A percentile compares a stretch with the other conserved stretches of the same genome.
Conservation (phyloP, 805 yeast genomes). For the Pichia rugopelliculosa region DNA sequence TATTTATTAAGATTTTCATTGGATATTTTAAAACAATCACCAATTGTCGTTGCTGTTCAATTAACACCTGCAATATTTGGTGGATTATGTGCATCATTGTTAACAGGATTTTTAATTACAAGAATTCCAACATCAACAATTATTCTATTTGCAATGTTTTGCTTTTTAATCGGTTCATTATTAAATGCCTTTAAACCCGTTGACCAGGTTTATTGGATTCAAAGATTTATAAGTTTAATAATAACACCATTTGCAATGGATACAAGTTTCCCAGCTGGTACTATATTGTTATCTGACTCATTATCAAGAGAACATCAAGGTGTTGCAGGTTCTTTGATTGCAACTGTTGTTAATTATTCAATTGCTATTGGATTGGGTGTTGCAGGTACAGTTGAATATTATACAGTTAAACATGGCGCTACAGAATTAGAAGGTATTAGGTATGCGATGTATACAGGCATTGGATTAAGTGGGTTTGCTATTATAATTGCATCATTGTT, state of each 20-base stretch:
- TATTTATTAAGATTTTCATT: slow-evolving; percentile 48
- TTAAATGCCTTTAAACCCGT: slow-evolving; percentile 52
- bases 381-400: slow-evolving; percentile 57
- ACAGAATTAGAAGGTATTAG: slow-evolving; percentile 40
- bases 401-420: slow-evolving; percentile 26
- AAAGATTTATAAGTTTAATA: slow-evolving; percentile 48
- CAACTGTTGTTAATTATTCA: slow-evolving; percentile 66
- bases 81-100: slow-evolving; percentile 50
- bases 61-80: slow-evolving; percentile 39
- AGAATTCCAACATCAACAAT: slow-evolving; percentile 43
- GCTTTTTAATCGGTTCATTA: slow-evolving; percentile 47
- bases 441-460: slow-evolving; percentile 51
- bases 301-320: slow-evolving; percentile 65
- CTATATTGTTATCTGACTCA: slow-evolving; percentile 51
- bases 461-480: slow-evolving; percentile 52
- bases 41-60: slow-evolving; percentile 41
- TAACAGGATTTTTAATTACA: slow-evolving; percentile 42
- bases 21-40: slow-evolving; percentile 41
- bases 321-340: slow-evolving; percentile 66
- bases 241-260: slow-evolving; percentile 71
- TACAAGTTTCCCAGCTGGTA: slow-evolving; percentile 67
- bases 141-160: slow-evolving; percentile 42
- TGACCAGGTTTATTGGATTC: slow-evolving; percentile 51
- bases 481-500: slow-evolving; percentile 16
- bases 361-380: slow-evolving; percentile 65